Conservation (phyloP, 208 protist genomes). For the Trichomonas gallinae region DNA sequence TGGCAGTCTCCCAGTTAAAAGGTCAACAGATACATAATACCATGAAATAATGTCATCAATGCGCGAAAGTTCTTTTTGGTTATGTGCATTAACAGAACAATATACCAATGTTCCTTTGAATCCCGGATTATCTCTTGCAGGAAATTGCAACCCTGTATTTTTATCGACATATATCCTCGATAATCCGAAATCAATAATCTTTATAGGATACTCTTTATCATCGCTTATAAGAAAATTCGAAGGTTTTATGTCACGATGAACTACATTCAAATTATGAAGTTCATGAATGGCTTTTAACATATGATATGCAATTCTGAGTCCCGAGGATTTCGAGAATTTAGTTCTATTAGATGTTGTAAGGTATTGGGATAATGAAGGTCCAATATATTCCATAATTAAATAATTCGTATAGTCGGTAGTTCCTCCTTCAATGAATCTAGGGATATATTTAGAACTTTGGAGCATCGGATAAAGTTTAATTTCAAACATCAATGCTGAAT, state of each 20-base stretch:
- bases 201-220: neutral
- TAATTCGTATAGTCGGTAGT: neutral
- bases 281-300: neutral
- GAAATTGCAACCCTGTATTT: neutral
- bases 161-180: neutral
- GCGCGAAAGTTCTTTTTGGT: neutral
- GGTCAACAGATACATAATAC: neutral
- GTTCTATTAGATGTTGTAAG: neutral
- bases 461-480: neutral
- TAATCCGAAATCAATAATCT: neutral
- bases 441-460: neutral
- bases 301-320: neutral
- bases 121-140: neutral
- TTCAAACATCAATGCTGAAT: neutral
- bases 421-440: neutral
- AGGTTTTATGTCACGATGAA: neutral
- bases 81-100: neutral
- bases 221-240: neutral
- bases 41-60: neutral
- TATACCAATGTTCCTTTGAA: neutral
- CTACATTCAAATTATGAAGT: neutral
- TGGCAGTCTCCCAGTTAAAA: neutral
- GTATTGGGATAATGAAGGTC: neutral
- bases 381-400: neutral
- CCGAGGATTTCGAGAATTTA: neutral